phyloP scores from a whole-genome alignment of 139 green algal genomes.

The Micromonas pusilla region DNA sequence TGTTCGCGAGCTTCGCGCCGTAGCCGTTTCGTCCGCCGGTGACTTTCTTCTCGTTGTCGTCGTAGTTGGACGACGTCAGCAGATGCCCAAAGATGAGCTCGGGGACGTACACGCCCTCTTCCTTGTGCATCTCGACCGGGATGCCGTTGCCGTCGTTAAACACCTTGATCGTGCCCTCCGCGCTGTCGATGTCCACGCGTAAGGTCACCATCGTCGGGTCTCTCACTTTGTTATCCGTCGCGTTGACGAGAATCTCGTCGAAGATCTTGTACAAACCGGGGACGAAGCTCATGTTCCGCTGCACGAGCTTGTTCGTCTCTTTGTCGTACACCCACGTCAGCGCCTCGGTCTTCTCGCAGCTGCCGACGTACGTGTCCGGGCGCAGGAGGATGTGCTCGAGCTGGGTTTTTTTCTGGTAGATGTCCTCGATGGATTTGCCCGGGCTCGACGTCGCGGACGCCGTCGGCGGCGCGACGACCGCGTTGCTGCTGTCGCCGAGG shows the following conservation, averaged over 20 bases:
- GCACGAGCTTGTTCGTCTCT: constrained; percentile 48
- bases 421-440: constrained; percentile 71
- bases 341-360: constrained; percentile 76
- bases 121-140: constrained; percentile 79
- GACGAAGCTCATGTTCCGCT: constrained; percentile 60
- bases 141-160: constrained; percentile 94
- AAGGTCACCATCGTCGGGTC: constrained; percentile 88
- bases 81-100: constrained; percentile 99
- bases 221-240: constrained; percentile 95
- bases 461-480: neutral
- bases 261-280: constrained; percentile 99
- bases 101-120: constrained; percentile 89
- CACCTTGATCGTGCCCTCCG: constrained; percentile 44
- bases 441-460: neutral
- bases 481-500: neutral
- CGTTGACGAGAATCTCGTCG: constrained; percentile 99
- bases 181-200: constrained; percentile 36
- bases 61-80: constrained; percentile 96
- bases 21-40: constrained; percentile 98
- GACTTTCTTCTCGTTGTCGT: constrained; percentile 96
- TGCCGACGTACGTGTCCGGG: constrained; percentile 96
- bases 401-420: constrained; percentile 97
- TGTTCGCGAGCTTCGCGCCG: constrained; percentile 98
- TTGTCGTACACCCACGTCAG: constrained; percentile 87
- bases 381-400: constrained; percentile 97